These are phyloP conservation scores for Skeletonema marinoi DNA, from an alignment of 108 stramenopile species.

Conservation along the genomic window DNA sequence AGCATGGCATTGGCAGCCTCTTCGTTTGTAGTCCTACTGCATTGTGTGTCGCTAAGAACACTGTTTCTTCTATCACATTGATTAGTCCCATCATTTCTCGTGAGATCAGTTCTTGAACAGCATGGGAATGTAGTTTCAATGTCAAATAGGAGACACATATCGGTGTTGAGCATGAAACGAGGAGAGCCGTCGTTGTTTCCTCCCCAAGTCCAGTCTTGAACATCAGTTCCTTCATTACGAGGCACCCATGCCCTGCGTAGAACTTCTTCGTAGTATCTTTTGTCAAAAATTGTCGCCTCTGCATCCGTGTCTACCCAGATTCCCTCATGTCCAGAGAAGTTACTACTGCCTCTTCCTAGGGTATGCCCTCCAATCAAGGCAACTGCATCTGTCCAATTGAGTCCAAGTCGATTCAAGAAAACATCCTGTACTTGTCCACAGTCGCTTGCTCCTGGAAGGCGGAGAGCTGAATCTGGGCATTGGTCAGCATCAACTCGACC, in stretches of 20 bases:
- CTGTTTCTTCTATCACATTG: not conserved
- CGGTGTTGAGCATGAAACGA: conserved; percentile 47
- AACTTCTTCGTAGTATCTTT: conserved; percentile 35
- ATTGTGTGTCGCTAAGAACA: not conserved
- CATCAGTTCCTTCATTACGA: not conserved
- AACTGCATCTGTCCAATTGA: conserved; percentile 44
- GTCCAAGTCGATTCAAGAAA: conserved; percentile 33
- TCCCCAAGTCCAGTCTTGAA: conserved; percentile 30
- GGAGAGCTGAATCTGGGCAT: conserved; percentile 13
- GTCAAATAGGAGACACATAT: conserved; percentile 30
- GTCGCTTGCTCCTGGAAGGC: conserved; percentile 18
- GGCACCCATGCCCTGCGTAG: conserved; percentile 10
- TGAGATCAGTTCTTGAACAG: conserved; percentile 19
- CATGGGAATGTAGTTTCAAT: conserved; percentile 17
- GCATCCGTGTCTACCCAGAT: conserved; percentile 38
- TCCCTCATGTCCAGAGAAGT: conserved; percentile 41
- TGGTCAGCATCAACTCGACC: conserved; percentile 21
- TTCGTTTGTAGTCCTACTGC: not conserved
- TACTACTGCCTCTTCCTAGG: conserved; percentile 30
- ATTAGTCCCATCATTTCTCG: not conserved
- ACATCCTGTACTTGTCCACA: conserved; percentile 25
- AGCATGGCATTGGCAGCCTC: conserved; percentile 11
- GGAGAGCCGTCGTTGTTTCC: not conserved
- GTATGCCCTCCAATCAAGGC: conserved; percentile 49
- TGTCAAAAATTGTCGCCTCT: conserved; percentile 36